phyloP scores from a whole-genome alignment of 2,329 filamentous ascomycete species.

The Epichloe amarillans region DNA sequence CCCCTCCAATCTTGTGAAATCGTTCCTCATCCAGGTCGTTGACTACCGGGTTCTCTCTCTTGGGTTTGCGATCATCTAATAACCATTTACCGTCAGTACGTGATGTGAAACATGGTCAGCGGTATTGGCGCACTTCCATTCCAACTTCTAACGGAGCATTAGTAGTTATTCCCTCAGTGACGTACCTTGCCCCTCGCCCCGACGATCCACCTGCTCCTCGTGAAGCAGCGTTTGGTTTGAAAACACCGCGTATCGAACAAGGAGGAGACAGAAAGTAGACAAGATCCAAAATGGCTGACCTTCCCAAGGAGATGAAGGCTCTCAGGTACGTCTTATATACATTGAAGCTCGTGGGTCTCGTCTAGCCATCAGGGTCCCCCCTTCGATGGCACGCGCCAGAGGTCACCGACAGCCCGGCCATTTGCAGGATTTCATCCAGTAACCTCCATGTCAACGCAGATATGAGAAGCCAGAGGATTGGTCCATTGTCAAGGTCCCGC shows the following conservation, averaged over 20 bases:
- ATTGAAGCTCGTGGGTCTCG: not conserved
- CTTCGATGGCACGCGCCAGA: not conserved
- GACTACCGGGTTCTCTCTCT: not conserved
- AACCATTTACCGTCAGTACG: not conserved
- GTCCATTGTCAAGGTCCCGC: constrained; percentile 46
- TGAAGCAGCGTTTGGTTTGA: not conserved
- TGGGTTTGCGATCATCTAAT: not conserved
- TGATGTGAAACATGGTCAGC: not conserved
- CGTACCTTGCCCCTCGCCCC: not conserved
- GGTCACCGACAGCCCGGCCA: not conserved
- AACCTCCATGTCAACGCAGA: constrained; percentile 13
- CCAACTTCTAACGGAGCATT: not conserved
- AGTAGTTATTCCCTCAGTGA: not conserved
- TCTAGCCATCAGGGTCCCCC: constrained; percentile 12
- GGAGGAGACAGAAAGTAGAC: not conserved
- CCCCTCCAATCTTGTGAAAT: not conserved
- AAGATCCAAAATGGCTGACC: constrained; percentile 17
- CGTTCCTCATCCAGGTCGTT: not conserved
- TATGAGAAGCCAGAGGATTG: constrained; percentile 51
- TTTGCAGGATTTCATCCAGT: not conserved
- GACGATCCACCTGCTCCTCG: not conserved
- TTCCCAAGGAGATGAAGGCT: constrained; percentile 47
- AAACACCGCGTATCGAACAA: not conserved
- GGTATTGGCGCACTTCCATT: not conserved
- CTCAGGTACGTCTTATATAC: constrained; percentile 33